Evolutionary conservation across 257 asterid species (phyloP).

Genomic region (Scutellaria minor): DNA sequence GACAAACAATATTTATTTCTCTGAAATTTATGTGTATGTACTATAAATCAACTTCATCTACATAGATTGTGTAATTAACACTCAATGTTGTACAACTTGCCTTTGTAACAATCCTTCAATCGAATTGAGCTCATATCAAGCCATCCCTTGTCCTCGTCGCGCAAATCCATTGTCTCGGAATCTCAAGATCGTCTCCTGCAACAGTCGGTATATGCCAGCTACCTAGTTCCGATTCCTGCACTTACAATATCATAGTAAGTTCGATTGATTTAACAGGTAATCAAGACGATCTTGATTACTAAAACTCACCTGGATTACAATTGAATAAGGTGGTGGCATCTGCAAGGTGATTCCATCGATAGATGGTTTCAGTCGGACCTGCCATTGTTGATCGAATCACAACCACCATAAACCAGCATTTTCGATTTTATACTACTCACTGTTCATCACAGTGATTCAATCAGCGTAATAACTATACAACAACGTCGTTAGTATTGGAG

Average conservation of each 20-base stretch:
- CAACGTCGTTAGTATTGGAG: not conserved
- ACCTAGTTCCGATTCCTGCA: constrained; percentile 77
- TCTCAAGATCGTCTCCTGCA: constrained; percentile 64
- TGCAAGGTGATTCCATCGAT: constrained; percentile 41
- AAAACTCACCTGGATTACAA: constrained; percentile 62
- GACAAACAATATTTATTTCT: not conserved
- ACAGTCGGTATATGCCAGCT: constrained; percentile 75
- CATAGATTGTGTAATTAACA: not conserved
- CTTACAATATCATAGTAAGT: constrained; percentile 2
- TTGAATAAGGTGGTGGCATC: constrained; percentile 88
- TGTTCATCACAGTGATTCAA: constrained; percentile 4
- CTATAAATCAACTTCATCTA: not conserved
- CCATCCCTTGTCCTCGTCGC: constrained; percentile 47
- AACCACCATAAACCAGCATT: not conserved
- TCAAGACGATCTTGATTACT: too few relatives aligned
- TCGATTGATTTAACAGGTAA: too few relatives aligned
- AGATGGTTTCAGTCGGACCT: constrained; percentile 63
- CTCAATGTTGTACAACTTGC: too few relatives aligned
- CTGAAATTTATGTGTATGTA: not conserved
- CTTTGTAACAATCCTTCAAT: too few relatives aligned
- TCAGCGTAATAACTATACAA: not conserved
- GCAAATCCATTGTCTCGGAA: constrained; percentile 76
- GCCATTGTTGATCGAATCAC: constrained; percentile 32
- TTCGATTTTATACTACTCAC: too few relatives aligned
- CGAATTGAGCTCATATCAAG: too few relatives aligned